A percentile compares a stretch with the other conserved stretches of the same genome.
Evolutionary conservation across 106 monocot genomes (phyloP).

Genomic region (Phalaenopsis aphrodite): DNA sequence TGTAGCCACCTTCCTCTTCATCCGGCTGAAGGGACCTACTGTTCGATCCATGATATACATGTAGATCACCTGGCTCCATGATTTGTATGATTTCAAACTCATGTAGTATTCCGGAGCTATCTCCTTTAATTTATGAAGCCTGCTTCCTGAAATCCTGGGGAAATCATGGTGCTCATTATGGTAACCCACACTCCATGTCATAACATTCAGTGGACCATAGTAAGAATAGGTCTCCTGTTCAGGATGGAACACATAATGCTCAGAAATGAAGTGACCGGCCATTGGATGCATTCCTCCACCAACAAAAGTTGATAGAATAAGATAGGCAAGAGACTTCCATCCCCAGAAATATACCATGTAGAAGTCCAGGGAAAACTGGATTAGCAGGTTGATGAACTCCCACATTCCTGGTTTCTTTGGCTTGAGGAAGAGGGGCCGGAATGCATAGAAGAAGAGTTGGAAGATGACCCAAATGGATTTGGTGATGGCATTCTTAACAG

Average conservation of each 20-base stretch:
- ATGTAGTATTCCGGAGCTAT: slow-evolving; percentile 64
- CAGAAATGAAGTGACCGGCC: slow-evolving; percentile 93
- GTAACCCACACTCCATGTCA: slow-evolving; percentile 84
- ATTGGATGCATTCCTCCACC: slow-evolving; percentile 93
- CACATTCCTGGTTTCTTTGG: slow-evolving; percentile 88
- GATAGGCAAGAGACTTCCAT: slow-evolving; percentile 70
- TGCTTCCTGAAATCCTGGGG: slow-evolving; percentile 71
- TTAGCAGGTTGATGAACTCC: slow-evolving; percentile 60
- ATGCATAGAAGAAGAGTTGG: slow-evolving; percentile 87
- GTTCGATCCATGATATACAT: slow-evolving; percentile 19
- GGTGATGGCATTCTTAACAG: slow-evolving; percentile 37
- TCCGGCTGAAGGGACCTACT: slow-evolving; percentile 15
- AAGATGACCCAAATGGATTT: slow-evolving; percentile 77
- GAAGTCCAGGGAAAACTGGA: slow-evolving; percentile 47
- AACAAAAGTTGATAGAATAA: slow-evolving; percentile 73
- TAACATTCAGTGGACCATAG: slow-evolving; percentile 76
- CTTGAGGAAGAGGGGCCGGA: slow-evolving; percentile 73
- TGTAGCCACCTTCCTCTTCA: slow-evolving; percentile 10
- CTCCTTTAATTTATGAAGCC: slow-evolving; percentile 65
- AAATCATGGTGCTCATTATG: slow-evolving; percentile 98
- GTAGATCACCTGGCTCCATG: slow-evolving; percentile 30
- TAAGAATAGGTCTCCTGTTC: slow-evolving; percentile 90
- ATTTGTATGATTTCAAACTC: slow-evolving; percentile 28
- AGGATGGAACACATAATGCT: slow-evolving; percentile 80
- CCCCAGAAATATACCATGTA: slow-evolving; percentile 49